Evolutionary conservation across 2,329 filamentous ascomycete genomes (phyloP).

Genomic region (Diaporthe vaccinii): DNA sequence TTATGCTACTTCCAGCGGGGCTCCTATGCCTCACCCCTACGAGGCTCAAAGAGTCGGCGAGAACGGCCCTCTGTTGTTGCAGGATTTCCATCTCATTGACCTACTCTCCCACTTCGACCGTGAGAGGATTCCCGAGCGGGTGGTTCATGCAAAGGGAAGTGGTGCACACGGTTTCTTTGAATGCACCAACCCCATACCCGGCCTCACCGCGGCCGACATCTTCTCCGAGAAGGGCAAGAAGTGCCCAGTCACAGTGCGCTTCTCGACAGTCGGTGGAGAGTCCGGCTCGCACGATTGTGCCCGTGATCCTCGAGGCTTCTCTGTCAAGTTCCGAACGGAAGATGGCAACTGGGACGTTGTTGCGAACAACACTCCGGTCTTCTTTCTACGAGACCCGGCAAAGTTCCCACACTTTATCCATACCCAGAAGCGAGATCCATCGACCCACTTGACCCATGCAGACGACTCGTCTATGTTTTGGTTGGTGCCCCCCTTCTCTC

Average conservation of each 20-base stretch:
- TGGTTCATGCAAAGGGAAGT: constrained; percentile 72
- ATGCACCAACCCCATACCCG: constrained; percentile 61
- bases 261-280: constrained; percentile 83
- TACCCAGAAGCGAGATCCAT: constrained; percentile 80
- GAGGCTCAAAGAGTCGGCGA: constrained; percentile 68
- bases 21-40: constrained; percentile 70
- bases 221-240: constrained; percentile 76
- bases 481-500: constrained; percentile 55
- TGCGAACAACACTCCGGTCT: constrained; percentile 80
- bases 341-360: constrained; percentile 83
- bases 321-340: constrained; percentile 79
- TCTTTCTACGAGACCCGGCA: constrained; percentile 80
- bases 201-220: constrained; percentile 65
- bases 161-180: constrained; percentile 69
- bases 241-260: constrained; percentile 76
- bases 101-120: constrained; percentile 72
- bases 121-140: constrained; percentile 72
- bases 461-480: constrained; percentile 76
- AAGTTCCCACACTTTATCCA: constrained; percentile 83
- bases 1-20: constrained; percentile 70
- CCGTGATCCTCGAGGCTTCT: constrained; percentile 80
- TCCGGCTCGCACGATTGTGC: constrained; percentile 79
- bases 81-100: constrained; percentile 74
- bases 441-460: constrained; percentile 74
- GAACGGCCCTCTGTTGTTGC: constrained; percentile 69